Conservation (phyloP, 2,329 filamentous ascomycete genomes). For the Botrytis byssoidea region DNA sequence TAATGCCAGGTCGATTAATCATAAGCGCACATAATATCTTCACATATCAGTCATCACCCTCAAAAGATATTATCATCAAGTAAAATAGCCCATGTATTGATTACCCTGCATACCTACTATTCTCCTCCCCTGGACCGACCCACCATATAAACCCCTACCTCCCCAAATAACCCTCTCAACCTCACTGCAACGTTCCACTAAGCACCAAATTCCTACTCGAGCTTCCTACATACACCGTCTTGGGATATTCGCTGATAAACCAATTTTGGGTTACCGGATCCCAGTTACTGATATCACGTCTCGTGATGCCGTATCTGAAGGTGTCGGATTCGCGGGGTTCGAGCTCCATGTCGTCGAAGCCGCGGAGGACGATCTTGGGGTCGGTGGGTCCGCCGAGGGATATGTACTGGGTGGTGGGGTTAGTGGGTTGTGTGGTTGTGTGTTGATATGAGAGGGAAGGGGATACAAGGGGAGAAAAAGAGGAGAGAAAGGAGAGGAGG, state of each 20-base stretch:
- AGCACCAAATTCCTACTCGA: conserved; percentile 33
- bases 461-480: conserved; percentile 33
- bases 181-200: conserved; percentile 44
- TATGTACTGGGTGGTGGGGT: conserved; percentile 55
- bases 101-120: too few relatives aligned
- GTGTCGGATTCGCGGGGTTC: conserved; percentile 61
- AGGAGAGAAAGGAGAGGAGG: neutral
- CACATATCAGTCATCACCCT: too few relatives aligned
- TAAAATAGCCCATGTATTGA: too few relatives aligned
- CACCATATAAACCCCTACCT: too few relatives aligned
- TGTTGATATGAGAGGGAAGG: conserved; percentile 40
- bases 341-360: conserved; percentile 76
- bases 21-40: neutral
- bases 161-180: too few relatives aligned
- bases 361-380: conserved; percentile 64
- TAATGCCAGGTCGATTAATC: neutral
- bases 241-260: conserved; percentile 48
- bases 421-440: neutral
- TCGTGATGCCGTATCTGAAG: conserved; percentile 69
- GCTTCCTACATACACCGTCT: conserved; percentile 38
- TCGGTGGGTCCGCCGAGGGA: conserved; percentile 76
- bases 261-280: conserved; percentile 76
- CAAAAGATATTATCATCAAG: rapidly evolving
- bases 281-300: conserved; percentile 87
- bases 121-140: rapidly evolving